These are phyloP conservation scores for Nakaseomyces bracarensis DNA, from an alignment of 1,139 yeast species.

Conservation along the genomic window DNA sequence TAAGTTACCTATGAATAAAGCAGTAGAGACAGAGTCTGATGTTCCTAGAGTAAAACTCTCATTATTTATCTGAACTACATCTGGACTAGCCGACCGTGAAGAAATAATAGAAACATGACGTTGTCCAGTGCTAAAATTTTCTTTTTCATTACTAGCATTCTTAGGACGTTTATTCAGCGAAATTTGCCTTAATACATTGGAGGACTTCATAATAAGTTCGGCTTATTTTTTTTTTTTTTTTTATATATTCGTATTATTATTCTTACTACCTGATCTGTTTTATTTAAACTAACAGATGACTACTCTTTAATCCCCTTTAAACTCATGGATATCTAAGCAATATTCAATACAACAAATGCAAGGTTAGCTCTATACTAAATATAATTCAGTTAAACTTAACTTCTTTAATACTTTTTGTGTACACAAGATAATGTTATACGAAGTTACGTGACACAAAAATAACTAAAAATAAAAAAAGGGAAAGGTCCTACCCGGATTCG, in stretches of 20 bases:
- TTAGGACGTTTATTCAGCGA: not conserved
- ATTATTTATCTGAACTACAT: not conserved
- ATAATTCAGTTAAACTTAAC: too few species aligned
- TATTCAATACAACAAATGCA: too few species aligned
- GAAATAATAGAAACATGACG: not conserved
- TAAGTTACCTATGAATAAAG: slow-evolving; percentile 47
- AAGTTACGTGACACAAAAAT: not conserved
- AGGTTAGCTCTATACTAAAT: too few species aligned
- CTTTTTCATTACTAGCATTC: not conserved
- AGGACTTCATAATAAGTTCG: not conserved
- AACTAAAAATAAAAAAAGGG: slow-evolving; percentile 18
- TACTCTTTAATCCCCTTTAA: too few species aligned
- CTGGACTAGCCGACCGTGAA: not conserved
- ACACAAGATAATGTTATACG: not conserved
- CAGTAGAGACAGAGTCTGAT: slow-evolving; percentile 10
- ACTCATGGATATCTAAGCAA: too few species aligned
- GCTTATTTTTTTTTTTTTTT: not conserved
- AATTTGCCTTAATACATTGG: not conserved
- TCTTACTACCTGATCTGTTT: not conserved
- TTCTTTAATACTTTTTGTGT: not conserved
- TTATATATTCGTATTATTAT: not conserved
- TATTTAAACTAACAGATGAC: too few species aligned
- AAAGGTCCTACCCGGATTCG: slow-evolving; percentile 90
- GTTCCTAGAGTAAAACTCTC: not conserved
- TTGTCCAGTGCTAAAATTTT: not conserved